Conservation (phyloP, 1,139 yeast genomes). For the Geotrichum australiense region DNA sequence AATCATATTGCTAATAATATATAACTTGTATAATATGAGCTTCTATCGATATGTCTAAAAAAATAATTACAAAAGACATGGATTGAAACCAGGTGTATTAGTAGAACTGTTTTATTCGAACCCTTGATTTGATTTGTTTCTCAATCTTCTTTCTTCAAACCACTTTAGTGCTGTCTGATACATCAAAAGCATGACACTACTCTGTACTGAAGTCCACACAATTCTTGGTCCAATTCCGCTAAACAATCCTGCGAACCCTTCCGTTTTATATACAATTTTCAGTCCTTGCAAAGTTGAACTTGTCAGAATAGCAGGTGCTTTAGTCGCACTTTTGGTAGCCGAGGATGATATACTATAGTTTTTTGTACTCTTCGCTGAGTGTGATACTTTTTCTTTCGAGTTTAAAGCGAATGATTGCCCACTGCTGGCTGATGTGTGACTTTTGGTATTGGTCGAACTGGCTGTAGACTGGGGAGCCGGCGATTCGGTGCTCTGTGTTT, state of each 20-base stretch:
- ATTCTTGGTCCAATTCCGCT: conserved; percentile 95
- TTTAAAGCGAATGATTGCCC: conserved; percentile 19
- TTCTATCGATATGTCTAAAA: neutral
- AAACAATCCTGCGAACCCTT: conserved; percentile 75
- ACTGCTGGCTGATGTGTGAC: conserved; percentile 13
- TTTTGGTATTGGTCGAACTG: conserved; percentile 13
- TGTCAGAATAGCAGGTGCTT: conserved; percentile 33
- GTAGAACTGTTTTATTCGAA: neutral
- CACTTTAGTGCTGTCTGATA: conserved; percentile 48
- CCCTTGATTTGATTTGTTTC: neutral
- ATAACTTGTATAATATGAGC: neutral
- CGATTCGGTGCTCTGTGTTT: conserved; percentile 47
- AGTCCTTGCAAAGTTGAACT: conserved; percentile 60
- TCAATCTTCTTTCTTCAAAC: conserved; percentile 19
- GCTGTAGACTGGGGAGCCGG: conserved; percentile 18
- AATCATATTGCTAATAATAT: neutral
- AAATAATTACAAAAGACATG: neutral
- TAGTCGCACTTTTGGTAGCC: conserved; percentile 27
- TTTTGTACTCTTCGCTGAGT: conserved; percentile 13
- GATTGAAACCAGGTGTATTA: neutral
- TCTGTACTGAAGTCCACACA: conserved; percentile 94
- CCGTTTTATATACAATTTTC: conserved; percentile 56
- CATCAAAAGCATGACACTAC: conserved; percentile 85
- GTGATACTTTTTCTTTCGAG: conserved; percentile 5
- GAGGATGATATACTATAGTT: conserved; percentile 19